Percentiles rank a stretch among this genome's conserved stretches.
These are phyloP conservation scores for Rubroboletus pulcherrimus DNA, from an alignment of 768 basidiomycete genomes.

Conservation along the genomic window DNA sequence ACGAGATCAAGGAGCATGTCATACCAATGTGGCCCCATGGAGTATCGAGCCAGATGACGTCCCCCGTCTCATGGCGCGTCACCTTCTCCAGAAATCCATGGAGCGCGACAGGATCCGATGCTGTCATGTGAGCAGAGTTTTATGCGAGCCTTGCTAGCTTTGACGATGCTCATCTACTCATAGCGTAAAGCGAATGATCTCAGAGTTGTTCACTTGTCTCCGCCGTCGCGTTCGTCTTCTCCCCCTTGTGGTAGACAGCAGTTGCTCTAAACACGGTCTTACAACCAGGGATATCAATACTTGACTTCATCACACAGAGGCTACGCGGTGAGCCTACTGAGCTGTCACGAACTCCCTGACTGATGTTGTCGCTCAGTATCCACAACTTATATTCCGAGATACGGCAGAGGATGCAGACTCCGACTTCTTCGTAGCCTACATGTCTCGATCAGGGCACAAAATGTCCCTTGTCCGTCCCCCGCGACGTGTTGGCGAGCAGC, in stretches of 20 bases:
- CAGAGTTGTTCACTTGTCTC: constrained; percentile 57
- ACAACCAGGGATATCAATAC: constrained; percentile 65
- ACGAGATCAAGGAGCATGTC: constrained; percentile 55
- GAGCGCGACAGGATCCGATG: constrained; percentile 54
- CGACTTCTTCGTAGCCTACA: constrained; percentile 61
- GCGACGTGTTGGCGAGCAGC: constrained; percentile 33
- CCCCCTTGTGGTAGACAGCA: constrained; percentile 4
- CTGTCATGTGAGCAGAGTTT: constrained; percentile 42
- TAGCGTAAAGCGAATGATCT: constrained; percentile 61
- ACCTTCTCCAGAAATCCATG: constrained; percentile 66
- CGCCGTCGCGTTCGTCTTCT: constrained; percentile 47
- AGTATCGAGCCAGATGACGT: constrained; percentile 40
- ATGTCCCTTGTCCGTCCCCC: constrained; percentile 45
- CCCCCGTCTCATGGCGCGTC: constrained; percentile 51
- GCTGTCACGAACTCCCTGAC: constrained; percentile 2
- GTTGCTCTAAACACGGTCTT: constrained; percentile 8
- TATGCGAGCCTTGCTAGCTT: neutral
- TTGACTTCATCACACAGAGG: constrained; percentile 58
- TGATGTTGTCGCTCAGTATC: constrained; percentile 37
- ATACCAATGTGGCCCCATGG: constrained; percentile 70
- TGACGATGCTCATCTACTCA: constrained; percentile 19
- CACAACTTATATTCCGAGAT: constrained; percentile 66
- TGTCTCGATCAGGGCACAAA: constrained; percentile 58
- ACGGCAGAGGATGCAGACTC: constrained; percentile 44
- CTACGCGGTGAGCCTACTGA: constrained; percentile 41